Evolutionary conservation across 1,139 yeast species (phyloP).

Genomic region (Saccharomycopsis phalli): DNA sequence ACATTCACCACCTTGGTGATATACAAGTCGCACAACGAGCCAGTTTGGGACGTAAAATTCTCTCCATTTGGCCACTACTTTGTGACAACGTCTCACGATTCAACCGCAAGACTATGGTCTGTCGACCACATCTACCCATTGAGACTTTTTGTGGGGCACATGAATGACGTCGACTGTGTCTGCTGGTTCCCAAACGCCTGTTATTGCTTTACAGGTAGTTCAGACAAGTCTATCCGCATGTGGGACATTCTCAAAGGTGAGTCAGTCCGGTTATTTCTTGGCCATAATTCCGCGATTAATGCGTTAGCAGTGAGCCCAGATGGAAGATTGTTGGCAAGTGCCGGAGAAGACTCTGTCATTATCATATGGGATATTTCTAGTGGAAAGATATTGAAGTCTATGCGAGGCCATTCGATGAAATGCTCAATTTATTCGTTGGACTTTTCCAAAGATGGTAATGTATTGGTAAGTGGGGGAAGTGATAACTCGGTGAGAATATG

Average conservation of each 20-base stretch:
- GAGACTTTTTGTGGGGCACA: slow-evolving; percentile 94
- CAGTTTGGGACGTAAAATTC: slow-evolving; percentile 95
- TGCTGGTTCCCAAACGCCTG: slow-evolving; percentile 95
- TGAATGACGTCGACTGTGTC: slow-evolving; percentile 92
- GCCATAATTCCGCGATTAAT: slow-evolving; percentile 84
- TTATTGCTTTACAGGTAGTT: slow-evolving; percentile 88
- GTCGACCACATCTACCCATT: slow-evolving; percentile 96
- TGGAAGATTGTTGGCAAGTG: slow-evolving; percentile 94
- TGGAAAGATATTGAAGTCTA: slow-evolving; percentile 73
- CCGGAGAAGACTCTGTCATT: slow-evolving; percentile 86
- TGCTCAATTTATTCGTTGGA: slow-evolving; percentile 78
- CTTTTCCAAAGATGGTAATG: slow-evolving; percentile 81
- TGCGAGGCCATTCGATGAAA: slow-evolving; percentile 83
- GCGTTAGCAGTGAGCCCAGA: slow-evolving; percentile 88
- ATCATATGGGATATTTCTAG: slow-evolving; percentile 93
- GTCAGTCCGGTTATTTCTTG: slow-evolving; percentile 88
- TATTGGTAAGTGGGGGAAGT: slow-evolving; percentile 86
- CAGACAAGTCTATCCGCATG: slow-evolving; percentile 94
- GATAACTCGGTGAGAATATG: slow-evolving; percentile 92
- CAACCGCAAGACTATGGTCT: slow-evolving; percentile 96
- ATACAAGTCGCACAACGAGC: slow-evolving; percentile 94
- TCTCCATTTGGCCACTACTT: slow-evolving; percentile 96
- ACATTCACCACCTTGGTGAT: slow-evolving; percentile 82
- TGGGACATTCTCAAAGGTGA: slow-evolving; percentile 93
- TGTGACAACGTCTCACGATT: slow-evolving; percentile 96